Percentiles rank a stretch among this genome's conserved stretches.
phyloP scores from a whole-genome alignment of 108 stramenopile genomes.

The Skeletonema potamos region DNA sequence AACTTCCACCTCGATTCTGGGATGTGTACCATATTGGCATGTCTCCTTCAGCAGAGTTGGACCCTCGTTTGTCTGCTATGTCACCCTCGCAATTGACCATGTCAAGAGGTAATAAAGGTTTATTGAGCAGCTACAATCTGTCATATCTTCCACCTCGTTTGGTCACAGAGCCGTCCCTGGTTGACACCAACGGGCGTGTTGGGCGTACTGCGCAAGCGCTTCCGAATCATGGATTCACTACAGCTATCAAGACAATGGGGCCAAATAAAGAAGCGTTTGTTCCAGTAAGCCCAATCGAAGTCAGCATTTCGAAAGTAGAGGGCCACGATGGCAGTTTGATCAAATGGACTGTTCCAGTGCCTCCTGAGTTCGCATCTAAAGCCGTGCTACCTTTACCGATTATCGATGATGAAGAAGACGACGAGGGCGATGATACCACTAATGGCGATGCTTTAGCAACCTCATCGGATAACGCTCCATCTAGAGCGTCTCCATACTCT shows the following conservation, averaged over 20 bases:
- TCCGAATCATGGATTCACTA: conserved; percentile 81
- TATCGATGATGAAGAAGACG: conserved; percentile 39
- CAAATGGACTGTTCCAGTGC: conserved; percentile 60
- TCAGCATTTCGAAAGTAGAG: conserved; percentile 47
- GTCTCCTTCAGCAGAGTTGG: conserved; percentile 76
- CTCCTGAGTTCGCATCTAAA: conserved; percentile 60
- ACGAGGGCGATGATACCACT: conserved; percentile 10
- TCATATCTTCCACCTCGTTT: conserved; percentile 67
- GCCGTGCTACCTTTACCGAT: conserved; percentile 51
- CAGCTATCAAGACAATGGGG: conserved; percentile 81
- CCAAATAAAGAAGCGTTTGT: conserved; percentile 63
- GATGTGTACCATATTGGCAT: conserved; percentile 87
- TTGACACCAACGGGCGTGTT: conserved; percentile 63
- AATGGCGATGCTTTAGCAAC: conserved; percentile 11
- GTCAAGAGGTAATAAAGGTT: conserved; percentile 21
- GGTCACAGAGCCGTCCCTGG: conserved; percentile 52
- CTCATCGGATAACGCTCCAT: background rate
- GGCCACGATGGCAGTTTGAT: conserved; percentile 37
- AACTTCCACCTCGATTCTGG: conserved; percentile 81
- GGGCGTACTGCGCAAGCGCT: conserved; percentile 56
- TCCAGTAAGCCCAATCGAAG: conserved; percentile 69
- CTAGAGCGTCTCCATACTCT: conserved; percentile 9
- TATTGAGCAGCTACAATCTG: conserved; percentile 52
- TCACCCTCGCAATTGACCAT: background rate
- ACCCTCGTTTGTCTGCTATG: conserved; percentile 27